These are phyloP conservation scores for Linderniella brevidens DNA, from an alignment of 257 asterid species.

Conservation along the genomic window DNA sequence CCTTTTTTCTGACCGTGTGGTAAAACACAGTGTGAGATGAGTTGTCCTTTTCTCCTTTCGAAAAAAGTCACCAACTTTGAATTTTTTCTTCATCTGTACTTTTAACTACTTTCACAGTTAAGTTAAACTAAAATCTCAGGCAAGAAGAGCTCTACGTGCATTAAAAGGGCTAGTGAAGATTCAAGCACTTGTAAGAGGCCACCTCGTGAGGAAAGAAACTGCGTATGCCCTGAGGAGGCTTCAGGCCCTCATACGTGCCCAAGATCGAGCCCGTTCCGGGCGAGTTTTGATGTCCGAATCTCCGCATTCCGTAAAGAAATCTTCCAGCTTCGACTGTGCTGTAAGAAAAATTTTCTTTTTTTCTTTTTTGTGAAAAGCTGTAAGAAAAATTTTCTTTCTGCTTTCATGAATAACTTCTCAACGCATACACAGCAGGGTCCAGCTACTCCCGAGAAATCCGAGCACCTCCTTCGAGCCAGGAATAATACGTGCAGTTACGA, in stretches of 20 bases:
- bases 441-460: conserved; percentile 71
- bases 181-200: conserved; percentile 81
- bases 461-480: conserved; percentile 30
- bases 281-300: conserved; percentile 32
- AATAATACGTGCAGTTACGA: conserved; percentile 31
- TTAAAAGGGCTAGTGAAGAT: conserved; percentile 75
- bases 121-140: conserved; percentile 17
- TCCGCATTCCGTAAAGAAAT: conserved; percentile 35
- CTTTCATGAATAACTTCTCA: too few species aligned
- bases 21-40: too few species aligned
- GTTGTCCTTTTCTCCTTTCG: too few species aligned
- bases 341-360: conserved; percentile 24
- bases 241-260: conserved; percentile 50
- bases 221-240: conserved; percentile 33
- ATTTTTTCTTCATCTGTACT: too few species aligned
- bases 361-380: too few species aligned
- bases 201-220: conserved; percentile 53
- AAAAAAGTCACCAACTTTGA: too few species aligned
- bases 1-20: too few species aligned
- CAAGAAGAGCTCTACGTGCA: conserved; percentile 74
- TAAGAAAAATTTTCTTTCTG: too few species aligned
- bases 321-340: conserved; percentile 26
- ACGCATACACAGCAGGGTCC: too few species aligned
- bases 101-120: too few species aligned
- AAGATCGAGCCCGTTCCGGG: conserved; percentile 42